phyloP scores from a whole-genome alignment of 139 green algal species.

The Closterium sp. region DNA sequence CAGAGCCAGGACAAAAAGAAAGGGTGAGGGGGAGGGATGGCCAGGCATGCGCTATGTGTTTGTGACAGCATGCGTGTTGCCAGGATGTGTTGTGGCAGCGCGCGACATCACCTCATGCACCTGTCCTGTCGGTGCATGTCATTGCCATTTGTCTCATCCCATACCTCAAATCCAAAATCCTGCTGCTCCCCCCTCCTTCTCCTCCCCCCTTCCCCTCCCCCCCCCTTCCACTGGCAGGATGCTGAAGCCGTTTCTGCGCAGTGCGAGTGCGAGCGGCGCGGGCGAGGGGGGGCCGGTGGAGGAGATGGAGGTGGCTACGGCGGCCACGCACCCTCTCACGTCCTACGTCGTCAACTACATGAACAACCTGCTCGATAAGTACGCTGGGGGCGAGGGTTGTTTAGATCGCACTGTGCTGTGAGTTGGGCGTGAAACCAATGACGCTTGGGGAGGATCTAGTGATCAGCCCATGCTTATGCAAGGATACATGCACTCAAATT shows the following conservation, averaged over 20 bases:
- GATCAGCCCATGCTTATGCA: no score
- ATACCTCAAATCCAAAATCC: no score
- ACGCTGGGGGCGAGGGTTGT: no score
- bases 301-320: neutral
- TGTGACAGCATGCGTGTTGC: neutral
- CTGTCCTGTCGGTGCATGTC: no score
- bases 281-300: neutral
- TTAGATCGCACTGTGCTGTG: neutral
- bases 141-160: no score
- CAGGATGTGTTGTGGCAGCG: no score
- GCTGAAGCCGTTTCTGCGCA: neutral
- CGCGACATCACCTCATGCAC: neutral
- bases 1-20: neutral
- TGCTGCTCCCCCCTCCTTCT: no score
- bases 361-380: neutral
- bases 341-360: conserved; percentile 17
- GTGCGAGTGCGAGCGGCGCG: neutral
- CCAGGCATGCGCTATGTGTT: neutral
- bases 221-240: neutral
- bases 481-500: no score
- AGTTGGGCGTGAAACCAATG: neutral
- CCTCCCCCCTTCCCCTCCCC: neutral
- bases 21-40: neutral
- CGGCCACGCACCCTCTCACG: neutral
- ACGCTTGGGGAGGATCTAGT: no score